These are phyloP conservation scores for Heliamphora pulchella DNA, from an alignment of 179 eudicot genomes.

Conservation along the genomic window DNA sequence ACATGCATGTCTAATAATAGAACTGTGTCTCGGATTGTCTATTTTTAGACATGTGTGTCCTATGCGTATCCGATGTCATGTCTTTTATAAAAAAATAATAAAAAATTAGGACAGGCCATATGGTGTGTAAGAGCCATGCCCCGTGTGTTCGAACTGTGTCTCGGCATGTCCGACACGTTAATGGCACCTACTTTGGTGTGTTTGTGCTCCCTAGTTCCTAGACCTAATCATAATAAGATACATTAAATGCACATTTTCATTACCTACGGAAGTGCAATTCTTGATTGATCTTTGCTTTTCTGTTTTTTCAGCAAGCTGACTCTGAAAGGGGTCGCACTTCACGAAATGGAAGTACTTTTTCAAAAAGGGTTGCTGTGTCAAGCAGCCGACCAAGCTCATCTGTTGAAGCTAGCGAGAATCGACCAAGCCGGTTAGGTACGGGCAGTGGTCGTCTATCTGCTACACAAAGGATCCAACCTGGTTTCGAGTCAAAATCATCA, in stretches of 20 bases:
- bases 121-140: too few species aligned
- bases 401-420: constrained; percentile 53
- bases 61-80: too few species aligned
- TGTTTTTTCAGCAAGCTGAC: constrained; percentile 34
- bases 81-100: too few species aligned
- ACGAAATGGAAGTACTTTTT: constrained; percentile 44
- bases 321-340: constrained; percentile 42
- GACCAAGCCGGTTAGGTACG: constrained; percentile 36
- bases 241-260: background rate
- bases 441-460: constrained; percentile 49
- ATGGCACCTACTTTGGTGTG: too few species aligned
- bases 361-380: constrained; percentile 55
- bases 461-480: constrained; percentile 62
- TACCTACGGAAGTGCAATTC: background rate
- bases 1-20: too few species aligned
- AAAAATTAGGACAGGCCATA: too few species aligned
- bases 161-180: too few species aligned
- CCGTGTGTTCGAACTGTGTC: too few species aligned
- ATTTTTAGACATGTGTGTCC: too few species aligned
- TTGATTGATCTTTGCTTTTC: background rate
- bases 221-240: too few species aligned
- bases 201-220: too few species aligned
- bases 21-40: too few species aligned
- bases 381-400: constrained; percentile 79
- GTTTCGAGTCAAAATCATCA: constrained; percentile 59